phyloP scores from a whole-genome alignment of 1,284 basidiomycete genomes.

The Rhodotorula sp. region DNA sequence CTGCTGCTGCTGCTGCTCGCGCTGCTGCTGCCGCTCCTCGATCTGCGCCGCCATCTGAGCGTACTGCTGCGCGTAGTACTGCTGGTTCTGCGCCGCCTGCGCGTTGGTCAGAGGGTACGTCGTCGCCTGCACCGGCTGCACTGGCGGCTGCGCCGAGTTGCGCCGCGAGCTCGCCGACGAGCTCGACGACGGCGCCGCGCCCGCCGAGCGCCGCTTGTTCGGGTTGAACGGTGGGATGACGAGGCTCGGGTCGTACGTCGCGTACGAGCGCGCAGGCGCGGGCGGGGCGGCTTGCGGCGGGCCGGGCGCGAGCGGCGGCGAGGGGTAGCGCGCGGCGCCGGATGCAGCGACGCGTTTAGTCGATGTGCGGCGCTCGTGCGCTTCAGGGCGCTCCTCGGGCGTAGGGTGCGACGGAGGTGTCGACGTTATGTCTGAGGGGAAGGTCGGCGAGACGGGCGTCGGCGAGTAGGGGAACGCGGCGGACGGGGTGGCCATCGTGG shows the following conservation, averaged over 20 bases:
- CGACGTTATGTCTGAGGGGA: not conserved
- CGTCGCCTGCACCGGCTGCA: not conserved
- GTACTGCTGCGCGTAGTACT: constrained; percentile 8
- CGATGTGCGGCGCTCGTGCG: constrained; percentile 19
- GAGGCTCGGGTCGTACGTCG: constrained; percentile 34
- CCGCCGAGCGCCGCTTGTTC: constrained; percentile 30
- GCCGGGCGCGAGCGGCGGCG: constrained; percentile 14
- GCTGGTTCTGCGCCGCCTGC: not conserved
- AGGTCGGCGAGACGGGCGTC: constrained; percentile 7
- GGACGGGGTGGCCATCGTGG: constrained; percentile 27
- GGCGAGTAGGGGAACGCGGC: constrained; percentile 29
- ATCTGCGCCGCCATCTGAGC: not conserved
- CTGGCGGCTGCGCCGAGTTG: constrained; percentile 1
- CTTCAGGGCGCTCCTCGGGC: not conserved
- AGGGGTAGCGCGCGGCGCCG: constrained; percentile 23
- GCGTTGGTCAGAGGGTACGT: constrained; percentile 3
- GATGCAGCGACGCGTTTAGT: constrained; percentile 32
- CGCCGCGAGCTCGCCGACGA: constrained; percentile 1
- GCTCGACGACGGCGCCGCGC: not conserved
- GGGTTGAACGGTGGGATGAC: constrained; percentile 44
- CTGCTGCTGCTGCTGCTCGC: not conserved
- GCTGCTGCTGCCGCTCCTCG: not conserved
- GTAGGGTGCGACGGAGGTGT: not conserved
- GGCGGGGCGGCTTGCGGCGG: not conserved
- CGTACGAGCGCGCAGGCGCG: not conserved